phyloP scores from a whole-genome alignment of 164 flowering plant species.

The Echeveria elegans region DNA sequence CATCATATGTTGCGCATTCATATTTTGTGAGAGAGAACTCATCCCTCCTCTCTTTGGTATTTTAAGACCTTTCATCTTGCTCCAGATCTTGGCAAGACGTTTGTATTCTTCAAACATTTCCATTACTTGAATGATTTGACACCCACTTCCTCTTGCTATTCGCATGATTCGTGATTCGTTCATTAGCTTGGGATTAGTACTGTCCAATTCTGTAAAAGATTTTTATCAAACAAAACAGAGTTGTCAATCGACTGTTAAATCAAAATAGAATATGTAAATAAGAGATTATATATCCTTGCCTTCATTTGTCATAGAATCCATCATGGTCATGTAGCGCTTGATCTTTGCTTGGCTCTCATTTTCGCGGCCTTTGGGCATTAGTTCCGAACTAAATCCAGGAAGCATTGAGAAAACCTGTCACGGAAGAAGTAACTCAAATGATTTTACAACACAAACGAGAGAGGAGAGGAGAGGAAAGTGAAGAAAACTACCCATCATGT shows the following conservation, averaged over 20 bases:
- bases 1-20: slow-evolving; percentile 96
- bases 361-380: slow-evolving; percentile 95
- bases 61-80: slow-evolving; percentile 97
- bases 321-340: slow-evolving; percentile 97
- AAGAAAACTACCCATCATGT: neutral
- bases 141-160: neutral
- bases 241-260: no score
- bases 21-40: slow-evolving; percentile 80
- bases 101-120: neutral
- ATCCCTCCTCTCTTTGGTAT: slow-evolving; percentile 93
- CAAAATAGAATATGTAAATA: no score
- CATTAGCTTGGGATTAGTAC: neutral
- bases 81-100: slow-evolving; percentile 57
- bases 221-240: neutral
- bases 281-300: slow-evolving; percentile 29
- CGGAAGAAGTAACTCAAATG: no score
- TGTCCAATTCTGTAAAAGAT: neutral
- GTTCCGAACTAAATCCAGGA: slow-evolving; percentile 83
- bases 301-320: slow-evolving; percentile 98
- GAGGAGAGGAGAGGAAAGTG: neutral
- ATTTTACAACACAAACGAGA: neutral
- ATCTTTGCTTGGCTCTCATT: slow-evolving; percentile 94
- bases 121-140: slow-evolving; percentile 3
- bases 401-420: slow-evolving; percentile 89
- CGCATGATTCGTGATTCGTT: slow-evolving; percentile 2